phyloP scores from a whole-genome alignment of 139 green algal species.

The Chlorella sp. region DNA sequence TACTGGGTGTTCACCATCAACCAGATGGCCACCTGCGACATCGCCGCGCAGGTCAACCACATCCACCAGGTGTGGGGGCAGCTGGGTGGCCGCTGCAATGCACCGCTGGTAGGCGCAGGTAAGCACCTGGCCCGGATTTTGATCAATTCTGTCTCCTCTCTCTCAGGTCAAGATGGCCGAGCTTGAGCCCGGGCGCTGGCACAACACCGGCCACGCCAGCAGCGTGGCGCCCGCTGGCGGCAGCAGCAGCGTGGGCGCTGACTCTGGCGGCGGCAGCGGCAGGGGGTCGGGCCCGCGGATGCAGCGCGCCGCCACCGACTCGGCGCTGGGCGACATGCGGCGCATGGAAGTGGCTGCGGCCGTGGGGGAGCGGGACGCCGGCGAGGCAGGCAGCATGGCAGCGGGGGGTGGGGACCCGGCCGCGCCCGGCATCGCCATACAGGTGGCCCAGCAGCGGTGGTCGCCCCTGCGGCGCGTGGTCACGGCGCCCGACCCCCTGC shows the following conservation, averaged over 20 bases:
- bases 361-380: background rate
- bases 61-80: no score
- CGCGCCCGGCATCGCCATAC: no score
- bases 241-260: background rate
- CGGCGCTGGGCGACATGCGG: background rate
- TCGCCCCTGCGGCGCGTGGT: no score
- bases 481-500: no score
- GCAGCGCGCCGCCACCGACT: constrained; percentile 19
- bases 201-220: no score
- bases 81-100: no score
- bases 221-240: no score
- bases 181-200: constrained; percentile 47
- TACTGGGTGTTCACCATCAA: constrained; percentile 94
- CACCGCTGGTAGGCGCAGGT: no score
- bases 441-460: no score
- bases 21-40: constrained; percentile 78
- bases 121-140: no score
- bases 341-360: constrained; percentile 17
- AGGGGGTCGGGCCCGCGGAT: background rate
- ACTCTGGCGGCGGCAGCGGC: background rate
- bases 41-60: constrained; percentile 59
- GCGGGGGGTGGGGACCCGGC: background rate
- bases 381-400: background rate
- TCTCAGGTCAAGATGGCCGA: constrained; percentile 90
- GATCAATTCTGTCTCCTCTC: no score